Evolutionary conservation across 2,329 filamentous ascomycete species (phyloP).

Genomic region (Aspergillus viridinutans): DNA sequence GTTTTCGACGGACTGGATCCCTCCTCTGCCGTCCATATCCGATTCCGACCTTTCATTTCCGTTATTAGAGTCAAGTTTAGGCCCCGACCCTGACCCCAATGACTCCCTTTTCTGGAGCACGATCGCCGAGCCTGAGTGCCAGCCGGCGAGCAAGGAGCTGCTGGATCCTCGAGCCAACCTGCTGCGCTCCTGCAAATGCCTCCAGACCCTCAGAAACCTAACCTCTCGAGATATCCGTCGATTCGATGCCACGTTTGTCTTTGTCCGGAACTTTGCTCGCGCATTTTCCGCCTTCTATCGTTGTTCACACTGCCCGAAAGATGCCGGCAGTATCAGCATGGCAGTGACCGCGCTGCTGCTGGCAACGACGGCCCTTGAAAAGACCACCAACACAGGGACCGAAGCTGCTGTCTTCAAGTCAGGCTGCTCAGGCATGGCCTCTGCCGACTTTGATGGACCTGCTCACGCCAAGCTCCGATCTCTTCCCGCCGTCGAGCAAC

Average conservation of each 20-base stretch:
- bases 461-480: neutral
- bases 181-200: neutral
- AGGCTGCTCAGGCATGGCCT: no score
- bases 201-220: neutral
- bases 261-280: neutral
- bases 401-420: neutral
- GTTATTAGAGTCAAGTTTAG: no score
- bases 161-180: neutral
- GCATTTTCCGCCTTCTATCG: neutral
- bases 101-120: no score
- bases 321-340: neutral
- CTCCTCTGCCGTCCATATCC: no score
- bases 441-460: no score
- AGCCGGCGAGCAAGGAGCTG: no score
- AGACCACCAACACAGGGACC: neutral
- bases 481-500: neutral
- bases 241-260: neutral
- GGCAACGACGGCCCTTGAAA: neutral
- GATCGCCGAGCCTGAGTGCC: no score
- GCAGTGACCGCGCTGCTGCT: neutral
- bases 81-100: no score
- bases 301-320: neutral
- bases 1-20: no score
- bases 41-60: no score
- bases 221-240: neutral